Conservation (phyloP, 441 rosid genomes). For the Kokia cookei region DNA sequence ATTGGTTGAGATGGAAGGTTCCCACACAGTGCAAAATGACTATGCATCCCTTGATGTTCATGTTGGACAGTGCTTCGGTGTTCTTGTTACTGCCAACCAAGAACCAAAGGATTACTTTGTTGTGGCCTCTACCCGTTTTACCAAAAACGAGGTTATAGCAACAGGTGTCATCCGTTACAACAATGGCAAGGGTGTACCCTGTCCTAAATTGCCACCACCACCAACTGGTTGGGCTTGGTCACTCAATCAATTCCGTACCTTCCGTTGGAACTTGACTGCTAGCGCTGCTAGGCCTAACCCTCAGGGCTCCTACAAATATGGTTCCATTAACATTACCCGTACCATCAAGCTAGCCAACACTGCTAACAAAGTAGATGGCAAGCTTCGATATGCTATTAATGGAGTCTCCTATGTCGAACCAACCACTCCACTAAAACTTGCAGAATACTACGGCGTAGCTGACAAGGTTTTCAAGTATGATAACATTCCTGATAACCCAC, state of each 20-base stretch:
- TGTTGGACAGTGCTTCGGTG: conserved; percentile 53
- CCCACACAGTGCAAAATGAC: conserved; percentile 38
- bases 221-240: conserved; percentile 28
- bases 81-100: conserved; percentile 56
- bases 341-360: conserved; percentile 50
- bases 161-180: conserved; percentile 49
- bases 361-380: conserved; percentile 6
- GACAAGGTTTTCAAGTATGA: conserved; percentile 60
- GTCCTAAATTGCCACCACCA: conserved; percentile 34
- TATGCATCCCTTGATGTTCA: conserved; percentile 74
- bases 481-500: conserved; percentile 39
- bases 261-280: no score
- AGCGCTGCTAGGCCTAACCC: no score
- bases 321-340: conserved; percentile 47
- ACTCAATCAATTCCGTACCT: no score
- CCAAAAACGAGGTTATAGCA: conserved; percentile 1
- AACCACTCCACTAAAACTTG: no score
- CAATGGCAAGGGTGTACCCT: conserved; percentile 35
- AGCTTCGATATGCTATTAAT: no score
- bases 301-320: no score
- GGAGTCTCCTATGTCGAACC: no score
- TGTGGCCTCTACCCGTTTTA: conserved; percentile 44
- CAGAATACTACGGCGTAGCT: not conserved
- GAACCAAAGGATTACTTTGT: conserved; percentile 50
- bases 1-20: no score